phyloP scores from a whole-genome alignment of 2,329 filamentous ascomycete genomes.

The Fusarium liriodendri region DNA sequence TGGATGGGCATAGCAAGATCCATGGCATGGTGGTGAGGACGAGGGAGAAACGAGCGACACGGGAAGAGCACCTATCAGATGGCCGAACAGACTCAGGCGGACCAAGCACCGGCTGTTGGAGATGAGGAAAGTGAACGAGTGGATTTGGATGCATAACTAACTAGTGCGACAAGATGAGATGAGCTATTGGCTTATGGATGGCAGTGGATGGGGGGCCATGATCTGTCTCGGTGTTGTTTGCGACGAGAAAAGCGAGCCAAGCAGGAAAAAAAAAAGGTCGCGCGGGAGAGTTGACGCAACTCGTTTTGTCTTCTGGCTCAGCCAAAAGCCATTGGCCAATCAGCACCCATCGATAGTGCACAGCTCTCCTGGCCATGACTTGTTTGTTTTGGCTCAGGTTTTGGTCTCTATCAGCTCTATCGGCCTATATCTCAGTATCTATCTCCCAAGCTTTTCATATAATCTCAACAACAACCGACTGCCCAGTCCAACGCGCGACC shows the following conservation, averaged over 20 bases:
- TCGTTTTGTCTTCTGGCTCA: conserved; percentile 39
- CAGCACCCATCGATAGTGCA: conserved; percentile 44
- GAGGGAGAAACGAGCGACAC: conserved; percentile 5
- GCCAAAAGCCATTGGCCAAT: conserved; percentile 47
- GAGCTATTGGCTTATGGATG: neutral
- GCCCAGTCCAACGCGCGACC: neutral
- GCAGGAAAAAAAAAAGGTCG: conserved; percentile 1
- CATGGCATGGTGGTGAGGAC: conserved; percentile 3
- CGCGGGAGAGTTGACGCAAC: conserved; percentile 35
- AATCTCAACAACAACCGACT: conserved; percentile 24
- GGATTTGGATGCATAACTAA: conserved; percentile 4
- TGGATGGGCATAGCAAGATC: conserved; percentile 29
- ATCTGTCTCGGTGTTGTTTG: conserved; percentile 39
- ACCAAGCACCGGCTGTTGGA: conserved; percentile 16
- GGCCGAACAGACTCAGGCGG: conserved; percentile 4
- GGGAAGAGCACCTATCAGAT: conserved; percentile 19
- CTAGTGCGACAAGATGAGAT: neutral
- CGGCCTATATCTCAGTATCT: conserved; percentile 23
- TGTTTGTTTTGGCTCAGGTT: conserved; percentile 37
- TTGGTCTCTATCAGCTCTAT: conserved; percentile 5
- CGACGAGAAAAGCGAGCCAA: conserved; percentile 33
- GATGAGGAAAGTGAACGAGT: neutral
- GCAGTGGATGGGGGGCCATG: neutral
- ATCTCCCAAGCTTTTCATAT: conserved; percentile 38
- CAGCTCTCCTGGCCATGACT: conserved; percentile 33